Evolutionary conservation across 169 alveolate genomes (phyloP).

Genomic region (Babesia bovis): DNA sequence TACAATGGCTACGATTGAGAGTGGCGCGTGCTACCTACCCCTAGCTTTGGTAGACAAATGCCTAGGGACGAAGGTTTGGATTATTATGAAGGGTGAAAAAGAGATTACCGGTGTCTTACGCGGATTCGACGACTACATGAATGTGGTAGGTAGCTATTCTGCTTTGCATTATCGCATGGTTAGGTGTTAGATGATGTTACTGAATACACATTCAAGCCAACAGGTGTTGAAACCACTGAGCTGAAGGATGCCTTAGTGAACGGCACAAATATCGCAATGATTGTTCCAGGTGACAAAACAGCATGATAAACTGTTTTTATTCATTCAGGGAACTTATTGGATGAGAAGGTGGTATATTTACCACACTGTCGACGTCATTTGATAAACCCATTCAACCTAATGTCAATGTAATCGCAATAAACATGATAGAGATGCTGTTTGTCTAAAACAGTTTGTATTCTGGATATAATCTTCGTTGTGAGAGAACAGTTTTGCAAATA

Average conservation of each 20-base stretch:
- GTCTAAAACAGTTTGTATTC: too few species aligned
- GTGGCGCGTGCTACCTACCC: constrained; percentile 83
- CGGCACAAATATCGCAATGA: constrained; percentile 83
- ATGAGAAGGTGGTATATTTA: background rate
- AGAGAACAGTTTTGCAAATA: too few species aligned
- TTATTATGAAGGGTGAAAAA: constrained; percentile 84
- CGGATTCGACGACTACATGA: constrained; percentile 93
- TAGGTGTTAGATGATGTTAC: constrained; percentile 86
- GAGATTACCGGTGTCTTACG: constrained; percentile 87
- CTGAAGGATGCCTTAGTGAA: constrained; percentile 77
- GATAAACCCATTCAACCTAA: too few species aligned
- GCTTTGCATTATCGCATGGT: background rate
- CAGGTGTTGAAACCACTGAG: constrained; percentile 74
- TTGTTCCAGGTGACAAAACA: constrained; percentile 83
- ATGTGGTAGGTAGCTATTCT: constrained; percentile 76
- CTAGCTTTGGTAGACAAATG: constrained; percentile 93
- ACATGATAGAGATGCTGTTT: too few species aligned
- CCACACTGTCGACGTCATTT: too few species aligned
- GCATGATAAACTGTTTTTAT: background rate
- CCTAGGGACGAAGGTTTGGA: constrained; percentile 90
- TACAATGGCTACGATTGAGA: constrained; percentile 73
- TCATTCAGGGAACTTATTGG: background rate
- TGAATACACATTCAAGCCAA: constrained; percentile 79
- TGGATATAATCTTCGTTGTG: too few species aligned
- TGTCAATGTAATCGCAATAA: too few species aligned